Base-by-base conservation (phyloP, 768 basidiomycete genomes). In the Naematelia aurantialba region DNA sequence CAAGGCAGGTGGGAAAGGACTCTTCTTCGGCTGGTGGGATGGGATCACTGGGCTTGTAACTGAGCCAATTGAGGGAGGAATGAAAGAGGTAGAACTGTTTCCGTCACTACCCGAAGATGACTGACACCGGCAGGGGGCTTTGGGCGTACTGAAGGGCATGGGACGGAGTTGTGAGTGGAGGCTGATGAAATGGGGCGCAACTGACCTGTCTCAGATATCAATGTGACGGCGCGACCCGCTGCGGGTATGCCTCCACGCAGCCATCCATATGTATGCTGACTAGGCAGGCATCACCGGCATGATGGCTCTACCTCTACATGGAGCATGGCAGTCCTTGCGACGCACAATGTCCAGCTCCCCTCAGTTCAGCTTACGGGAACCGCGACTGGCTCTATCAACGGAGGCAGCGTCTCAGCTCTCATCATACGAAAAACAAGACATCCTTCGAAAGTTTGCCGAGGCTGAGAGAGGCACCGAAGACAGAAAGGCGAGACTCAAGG, bases 1-100 rank as follows among this genome's bases (percentile, higher is more conserved):
- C 5, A 79, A 75, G 53, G 82, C 82, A 63, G 82, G 78, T 11
- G 82, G 80, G 14, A 82, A 82, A 60, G 74, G 73, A 10, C 61
- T 79, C 19, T 75, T 73, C 52, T 78, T 71, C 56, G 79, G 78
- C 2, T 77, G 73, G 58, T 77, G 72, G 59, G 79, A 81, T 61
- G 79, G 76, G 5, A 78, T 79, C 53, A 78, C 77, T 0, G 80
- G 80, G 2, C 63, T 81, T 11, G 76, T 79, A 1, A 74, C 63
- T 21, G 79, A 80, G 53, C 80, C 80, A 0, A 55, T 78, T 13
- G 66, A 74, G 54, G 80, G 79, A 0, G 79, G 68, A 26, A 71
- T 76, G 70, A 76, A 79, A 60, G 77, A 79, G 68, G 79, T 79
- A 31, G 67, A n/a, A n/a, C n/a, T 55, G 8, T 1, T 26, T 29